phyloP scores from a whole-genome alignment of 305 asterid species.

The Withania somnifera region DNA sequence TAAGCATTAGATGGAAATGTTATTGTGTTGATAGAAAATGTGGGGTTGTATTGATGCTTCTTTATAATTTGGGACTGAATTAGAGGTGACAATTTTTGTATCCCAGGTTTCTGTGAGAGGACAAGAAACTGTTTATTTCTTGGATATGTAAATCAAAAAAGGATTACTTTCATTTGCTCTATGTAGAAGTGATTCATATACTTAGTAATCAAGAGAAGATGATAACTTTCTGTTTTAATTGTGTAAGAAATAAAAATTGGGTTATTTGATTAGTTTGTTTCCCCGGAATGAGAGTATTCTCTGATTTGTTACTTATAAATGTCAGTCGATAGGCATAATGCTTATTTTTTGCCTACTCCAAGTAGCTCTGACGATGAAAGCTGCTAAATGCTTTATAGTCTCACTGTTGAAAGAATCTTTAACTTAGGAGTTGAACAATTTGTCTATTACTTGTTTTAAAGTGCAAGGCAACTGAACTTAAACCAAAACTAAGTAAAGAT shows the following conservation, averaged over 20 bases:
- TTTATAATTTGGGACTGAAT: background rate
- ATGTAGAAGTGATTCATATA: background rate
- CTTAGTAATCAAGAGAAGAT: too few relatives aligned
- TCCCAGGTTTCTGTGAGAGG: background rate
- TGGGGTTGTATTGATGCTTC: background rate
- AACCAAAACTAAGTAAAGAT: background rate
- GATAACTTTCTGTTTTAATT: background rate
- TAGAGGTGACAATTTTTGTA: background rate
- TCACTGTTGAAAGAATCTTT: background rate
- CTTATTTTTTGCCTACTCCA: background rate
- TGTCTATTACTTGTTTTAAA: background rate
- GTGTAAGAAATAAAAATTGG: background rate
- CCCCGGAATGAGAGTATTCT: background rate
- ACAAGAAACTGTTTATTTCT: background rate
- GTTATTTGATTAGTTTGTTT: background rate
- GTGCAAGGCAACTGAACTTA: background rate
- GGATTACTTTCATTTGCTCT: background rate
- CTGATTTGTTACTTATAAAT: background rate
- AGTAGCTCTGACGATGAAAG: background rate
- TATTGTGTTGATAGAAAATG: background rate
- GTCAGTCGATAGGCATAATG: background rate
- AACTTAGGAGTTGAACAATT: background rate
- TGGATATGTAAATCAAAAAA: background rate
- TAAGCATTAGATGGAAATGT: too few relatives aligned
- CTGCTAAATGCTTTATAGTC: background rate